Base-by-base conservation (phyloP, 306 rosid species). In the Glycine latifolia region DNA sequence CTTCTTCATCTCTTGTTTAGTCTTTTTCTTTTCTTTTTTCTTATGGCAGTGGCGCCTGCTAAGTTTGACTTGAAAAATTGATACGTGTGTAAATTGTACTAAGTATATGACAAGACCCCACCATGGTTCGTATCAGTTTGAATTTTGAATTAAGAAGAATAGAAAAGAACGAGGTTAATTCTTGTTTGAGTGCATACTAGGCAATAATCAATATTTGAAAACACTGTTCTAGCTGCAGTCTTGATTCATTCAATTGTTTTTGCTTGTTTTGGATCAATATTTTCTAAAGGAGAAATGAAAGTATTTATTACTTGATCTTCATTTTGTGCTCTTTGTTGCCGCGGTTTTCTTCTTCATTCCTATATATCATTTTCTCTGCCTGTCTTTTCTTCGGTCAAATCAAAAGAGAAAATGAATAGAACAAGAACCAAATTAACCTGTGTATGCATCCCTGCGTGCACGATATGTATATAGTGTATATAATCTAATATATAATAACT, bases 61-160 rank as follows among this genome's bases (percentile, higher is more conserved):
- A 16, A 33, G 10, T 81, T 85, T 85, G 88, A 85, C 88, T 76
- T 13, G 5, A 8, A 44, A 16, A 2, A 7, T 6, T 6, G 4
- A 31, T 63, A 62, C 75, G 41, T 71, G 77, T 8, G 15, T 41
- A 3, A 20, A 20, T 56, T 48, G 37, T 62, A 10, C 69, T 55
- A 49, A 39, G 61, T 26, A 59, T 31, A 43, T 52, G 39, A 70
- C 31, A 49, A 20, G 49, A 59, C 77, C 80, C 77, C 77, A 73
- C 85, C 53, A 35, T 59, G 53, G 31, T 68, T 68, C 14, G 67
- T 59, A 46, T 4, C 4, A 0, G 43, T 56, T 79, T 71, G 63
- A 79, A 79, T 12, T 31, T 8, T 58, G 39, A 37, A 56, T 58
- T 69, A 56, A 58, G 11, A 58, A 41, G 0, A 39, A 44, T 6